Evolutionary conservation across 495 filamentous ascomycete species (phyloP).

Genomic region (Penicillium antarcticum): DNA sequence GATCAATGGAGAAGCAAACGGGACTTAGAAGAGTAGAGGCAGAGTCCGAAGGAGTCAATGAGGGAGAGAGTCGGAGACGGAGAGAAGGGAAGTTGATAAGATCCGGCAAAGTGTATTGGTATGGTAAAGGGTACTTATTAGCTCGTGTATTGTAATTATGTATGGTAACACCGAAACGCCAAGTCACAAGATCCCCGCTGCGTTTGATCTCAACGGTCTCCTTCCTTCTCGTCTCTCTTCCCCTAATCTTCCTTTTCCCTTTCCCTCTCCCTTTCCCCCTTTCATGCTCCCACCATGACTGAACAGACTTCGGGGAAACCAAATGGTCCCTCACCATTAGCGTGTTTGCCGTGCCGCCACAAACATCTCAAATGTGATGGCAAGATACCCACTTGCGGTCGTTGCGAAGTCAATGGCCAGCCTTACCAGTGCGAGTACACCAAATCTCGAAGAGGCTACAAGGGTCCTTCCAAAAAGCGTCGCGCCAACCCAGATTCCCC

Average conservation of each 20-base stretch:
- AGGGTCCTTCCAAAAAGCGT: constrained; percentile 46
- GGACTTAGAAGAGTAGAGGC: neutral
- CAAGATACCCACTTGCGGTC: constrained; percentile 39
- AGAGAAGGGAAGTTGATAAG: no score
- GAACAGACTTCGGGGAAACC: constrained; percentile 19
- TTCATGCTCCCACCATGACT: constrained; percentile 19
- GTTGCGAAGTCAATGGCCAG: constrained; percentile 22
- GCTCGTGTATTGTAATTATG: no score
- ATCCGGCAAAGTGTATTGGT: no score
- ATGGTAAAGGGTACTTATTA: no score
- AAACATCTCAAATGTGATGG: constrained; percentile 58
- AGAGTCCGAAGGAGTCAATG: neutral
- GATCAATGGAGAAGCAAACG: neutral
- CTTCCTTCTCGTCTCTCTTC: neutral
- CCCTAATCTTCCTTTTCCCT: constrained; percentile 1
- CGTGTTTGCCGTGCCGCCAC: constrained; percentile 56
- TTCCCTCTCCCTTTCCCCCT: neutral
- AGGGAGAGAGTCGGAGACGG: neutral
- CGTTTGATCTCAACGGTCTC: neutral
- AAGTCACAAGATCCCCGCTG: no score
- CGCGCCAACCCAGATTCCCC: constrained; percentile 36
- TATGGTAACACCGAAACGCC: no score
- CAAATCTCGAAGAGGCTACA: constrained; percentile 47
- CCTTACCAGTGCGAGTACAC: constrained; percentile 40
- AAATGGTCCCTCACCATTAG: constrained; percentile 43